A percentile compares a stretch with the other conserved stretches of the same genome.
These are phyloP conservation scores for Saturnispora halmiae DNA, from an alignment of 805 yeast species.

Conservation along the genomic window DNA sequence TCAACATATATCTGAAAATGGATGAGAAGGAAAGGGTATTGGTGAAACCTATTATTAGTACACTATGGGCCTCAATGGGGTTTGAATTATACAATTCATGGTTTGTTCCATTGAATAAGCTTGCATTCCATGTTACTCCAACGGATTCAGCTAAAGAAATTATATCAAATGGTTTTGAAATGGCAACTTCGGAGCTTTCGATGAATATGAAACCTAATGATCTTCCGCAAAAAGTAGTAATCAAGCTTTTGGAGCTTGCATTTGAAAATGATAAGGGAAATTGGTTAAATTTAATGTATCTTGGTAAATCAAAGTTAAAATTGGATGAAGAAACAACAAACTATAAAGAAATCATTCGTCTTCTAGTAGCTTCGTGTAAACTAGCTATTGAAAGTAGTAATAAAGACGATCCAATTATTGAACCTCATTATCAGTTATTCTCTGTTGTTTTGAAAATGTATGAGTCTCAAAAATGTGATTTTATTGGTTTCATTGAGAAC, in stretches of 20 bases:
- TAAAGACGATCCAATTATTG: constrained; percentile 52
- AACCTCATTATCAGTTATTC: constrained; percentile 66
- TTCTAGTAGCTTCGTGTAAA: constrained; percentile 37
- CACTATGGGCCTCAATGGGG: constrained; percentile 46
- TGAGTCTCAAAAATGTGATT: constrained; percentile 27
- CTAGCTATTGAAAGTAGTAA: constrained; percentile 32
- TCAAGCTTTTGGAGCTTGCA: constrained; percentile 32
- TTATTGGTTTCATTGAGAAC: constrained; percentile 31
- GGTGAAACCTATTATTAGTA: constrained; percentile 31
- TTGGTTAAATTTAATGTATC: constrained; percentile 55
- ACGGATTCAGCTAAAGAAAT: neutral
- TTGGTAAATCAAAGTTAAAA: constrained; percentile 52
- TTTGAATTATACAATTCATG: constrained; percentile 50
- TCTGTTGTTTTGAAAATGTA: constrained; percentile 51
- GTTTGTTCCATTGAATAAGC: constrained; percentile 55
- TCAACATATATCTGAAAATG: constrained; percentile 32
- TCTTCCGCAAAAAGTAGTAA: constrained; percentile 13
- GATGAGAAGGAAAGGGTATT: constrained; percentile 16
- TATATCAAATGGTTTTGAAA: constrained; percentile 3
- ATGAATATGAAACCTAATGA: constrained; percentile 4
- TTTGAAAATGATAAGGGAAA: constrained; percentile 36
- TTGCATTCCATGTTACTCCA: constrained; percentile 39
- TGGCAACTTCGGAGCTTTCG: neutral
- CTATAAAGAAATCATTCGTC: constrained; percentile 29
- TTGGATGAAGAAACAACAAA: constrained; percentile 23